phyloP scores from a whole-genome alignment of 257 asterid genomes.

The Ophiorrhiza pumila region DNA sequence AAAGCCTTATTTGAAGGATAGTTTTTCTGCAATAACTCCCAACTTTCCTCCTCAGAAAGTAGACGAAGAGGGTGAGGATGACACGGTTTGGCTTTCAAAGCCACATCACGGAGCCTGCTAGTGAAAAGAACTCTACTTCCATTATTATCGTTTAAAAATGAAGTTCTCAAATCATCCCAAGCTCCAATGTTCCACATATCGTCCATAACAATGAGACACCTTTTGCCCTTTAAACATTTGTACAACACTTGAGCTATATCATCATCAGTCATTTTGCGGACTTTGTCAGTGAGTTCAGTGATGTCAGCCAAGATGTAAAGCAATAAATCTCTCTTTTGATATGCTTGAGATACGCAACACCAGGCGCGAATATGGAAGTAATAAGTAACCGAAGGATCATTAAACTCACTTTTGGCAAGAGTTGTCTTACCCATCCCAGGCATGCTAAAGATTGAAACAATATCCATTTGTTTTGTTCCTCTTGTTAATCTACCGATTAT shows the following conservation, averaged over 20 bases:
- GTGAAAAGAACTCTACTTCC: conserved; percentile 15
- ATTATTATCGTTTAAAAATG: conserved; percentile 12
- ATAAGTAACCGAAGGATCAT: not conserved
- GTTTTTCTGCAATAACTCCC: too few species aligned
- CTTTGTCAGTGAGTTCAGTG: not conserved
- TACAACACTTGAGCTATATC: not conserved
- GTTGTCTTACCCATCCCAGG: too few species aligned
- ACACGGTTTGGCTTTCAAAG: too few species aligned
- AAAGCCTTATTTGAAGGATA: too few species aligned
- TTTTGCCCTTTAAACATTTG: not conserved
- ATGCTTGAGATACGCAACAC: not conserved
- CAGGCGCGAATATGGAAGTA: conserved; percentile 13
- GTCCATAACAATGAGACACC: conserved; percentile 17
- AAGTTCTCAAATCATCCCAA: not conserved
- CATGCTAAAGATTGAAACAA: not conserved
- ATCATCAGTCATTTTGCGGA: not conserved
- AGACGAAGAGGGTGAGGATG: too few species aligned
- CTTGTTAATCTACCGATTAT: not conserved
- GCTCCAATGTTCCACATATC: conserved; percentile 10
- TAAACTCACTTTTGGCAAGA: conserved; percentile 3
- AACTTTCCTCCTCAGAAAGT: too few species aligned
- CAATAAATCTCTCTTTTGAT: not conserved
- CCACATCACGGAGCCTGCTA: too few species aligned
- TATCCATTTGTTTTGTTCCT: not conserved
- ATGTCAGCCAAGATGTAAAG: not conserved